Conservation (phyloP, 768 basidiomycete species). For the Peribolospora kevripleyi region DNA sequence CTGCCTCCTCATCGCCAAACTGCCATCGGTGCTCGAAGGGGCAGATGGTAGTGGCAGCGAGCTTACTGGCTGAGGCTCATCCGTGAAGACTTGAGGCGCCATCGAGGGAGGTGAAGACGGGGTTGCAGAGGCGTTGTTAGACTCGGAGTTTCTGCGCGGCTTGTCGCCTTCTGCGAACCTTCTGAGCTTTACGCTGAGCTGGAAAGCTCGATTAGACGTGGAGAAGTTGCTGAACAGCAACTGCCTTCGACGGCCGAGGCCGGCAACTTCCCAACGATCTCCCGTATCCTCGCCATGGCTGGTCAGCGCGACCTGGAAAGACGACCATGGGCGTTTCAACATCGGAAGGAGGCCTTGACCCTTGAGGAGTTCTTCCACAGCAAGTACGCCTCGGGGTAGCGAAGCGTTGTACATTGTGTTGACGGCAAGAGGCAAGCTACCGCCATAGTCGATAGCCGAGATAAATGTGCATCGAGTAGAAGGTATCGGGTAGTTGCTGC, state of each 20-base stretch:
- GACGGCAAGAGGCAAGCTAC: conserved; percentile 56
- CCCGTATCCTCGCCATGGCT: conserved; percentile 8
- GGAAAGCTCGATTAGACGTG: too few relatives aligned
- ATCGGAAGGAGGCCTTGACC: conserved; percentile 40
- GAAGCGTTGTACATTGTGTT: conserved; percentile 65
- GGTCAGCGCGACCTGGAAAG: conserved; percentile 9
- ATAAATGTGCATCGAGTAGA: conserved; percentile 69
- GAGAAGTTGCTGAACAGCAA: too few relatives aligned
- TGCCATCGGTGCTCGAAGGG: too few relatives aligned
- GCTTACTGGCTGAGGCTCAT: too few relatives aligned
- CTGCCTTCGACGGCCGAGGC: too few relatives aligned
- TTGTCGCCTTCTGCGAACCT: too few relatives aligned
- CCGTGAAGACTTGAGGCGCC: background rate
- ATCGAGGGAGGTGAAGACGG: background rate
- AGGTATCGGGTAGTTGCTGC: conserved; percentile 80
- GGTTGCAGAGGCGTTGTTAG: background rate
- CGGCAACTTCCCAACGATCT: too few relatives aligned
- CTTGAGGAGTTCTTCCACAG: conserved; percentile 52
- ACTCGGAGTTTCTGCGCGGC: too few relatives aligned
- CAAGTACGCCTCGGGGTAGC: conserved; percentile 43
- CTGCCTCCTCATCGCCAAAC: too few relatives aligned
- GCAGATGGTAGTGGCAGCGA: too few relatives aligned
- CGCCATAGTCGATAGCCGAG: conserved; percentile 64
- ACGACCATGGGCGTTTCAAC: conserved; percentile 12
- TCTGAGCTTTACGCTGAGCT: too few relatives aligned